A percentile compares a stretch with the other conserved stretches of the same genome.
Conservation (phyloP, 148 eudicot genomes). For the Rhododendron griersonianum region DNA sequence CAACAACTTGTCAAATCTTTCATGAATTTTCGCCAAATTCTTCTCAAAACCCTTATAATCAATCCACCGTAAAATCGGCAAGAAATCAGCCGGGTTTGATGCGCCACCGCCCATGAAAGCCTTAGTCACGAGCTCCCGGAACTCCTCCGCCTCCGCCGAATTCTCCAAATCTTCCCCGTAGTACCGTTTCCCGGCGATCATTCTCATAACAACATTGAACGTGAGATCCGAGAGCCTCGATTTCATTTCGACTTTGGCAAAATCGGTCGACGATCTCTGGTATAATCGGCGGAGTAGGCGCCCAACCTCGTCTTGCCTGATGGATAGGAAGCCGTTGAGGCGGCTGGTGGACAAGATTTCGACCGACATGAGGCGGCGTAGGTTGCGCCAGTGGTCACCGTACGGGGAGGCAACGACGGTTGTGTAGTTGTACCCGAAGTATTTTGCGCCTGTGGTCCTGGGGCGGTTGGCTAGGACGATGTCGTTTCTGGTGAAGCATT, state of each 20-base stretch:
- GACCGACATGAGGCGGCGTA: not conserved
- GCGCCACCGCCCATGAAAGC: not conserved
- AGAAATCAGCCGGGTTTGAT: not conserved
- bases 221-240: not conserved
- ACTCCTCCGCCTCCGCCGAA: not conserved
- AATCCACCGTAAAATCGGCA: not conserved
- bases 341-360: not conserved
- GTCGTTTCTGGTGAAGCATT: slow-evolving; percentile 13
- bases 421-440: not conserved
- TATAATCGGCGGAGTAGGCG: not conserved
- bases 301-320: not conserved
- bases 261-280: not conserved
- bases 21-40: not conserved
- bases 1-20: not conserved
- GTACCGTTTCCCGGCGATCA: slow-evolving; percentile 8
- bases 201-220: not conserved
- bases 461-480: slow-evolving; percentile 8
- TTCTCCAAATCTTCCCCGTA: not conserved
- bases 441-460: not conserved
- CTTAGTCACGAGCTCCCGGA: not conserved
- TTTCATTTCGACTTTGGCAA: not conserved
- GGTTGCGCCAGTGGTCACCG: slow-evolving; percentile 17
- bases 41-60: not conserved
- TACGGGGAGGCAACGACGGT: not conserved
- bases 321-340: not conserved